phyloP scores from a whole-genome alignment of 495 filamentous ascomycete species.

The Pyrenula aspistea region DNA sequence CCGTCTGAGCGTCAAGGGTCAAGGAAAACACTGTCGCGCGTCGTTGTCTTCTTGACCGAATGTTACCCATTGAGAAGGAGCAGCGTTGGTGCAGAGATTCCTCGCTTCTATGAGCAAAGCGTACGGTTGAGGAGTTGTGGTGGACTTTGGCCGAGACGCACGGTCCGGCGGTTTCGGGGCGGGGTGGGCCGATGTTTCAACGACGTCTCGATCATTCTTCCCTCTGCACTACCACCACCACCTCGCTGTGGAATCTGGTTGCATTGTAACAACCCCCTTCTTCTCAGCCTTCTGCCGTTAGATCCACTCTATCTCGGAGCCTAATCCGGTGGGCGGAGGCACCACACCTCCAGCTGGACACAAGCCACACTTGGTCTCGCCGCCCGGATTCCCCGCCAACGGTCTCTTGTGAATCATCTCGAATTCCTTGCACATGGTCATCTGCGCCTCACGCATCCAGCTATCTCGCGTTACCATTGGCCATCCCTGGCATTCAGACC shows the following conservation, averaged over 20 bases:
- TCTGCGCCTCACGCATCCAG: neutral
- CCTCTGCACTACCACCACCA: neutral
- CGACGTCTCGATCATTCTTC: neutral
- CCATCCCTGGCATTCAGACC: neutral
- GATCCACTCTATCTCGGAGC: neutral
- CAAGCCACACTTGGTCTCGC: neutral
- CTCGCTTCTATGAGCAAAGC: too few species aligned
- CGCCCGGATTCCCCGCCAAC: neutral
- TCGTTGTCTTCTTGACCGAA: too few species aligned
- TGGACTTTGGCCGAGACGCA: neutral
- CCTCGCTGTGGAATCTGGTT: too few species aligned
- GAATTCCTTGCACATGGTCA: neutral
- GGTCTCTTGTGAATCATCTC: neutral
- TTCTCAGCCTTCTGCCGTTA: neutral
- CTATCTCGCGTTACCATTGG: neutral
- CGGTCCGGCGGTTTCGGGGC: neutral
- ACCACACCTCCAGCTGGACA: neutral
- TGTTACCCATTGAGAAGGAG: too few species aligned
- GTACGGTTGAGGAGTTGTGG: neutral
- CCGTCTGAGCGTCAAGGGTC: too few species aligned
- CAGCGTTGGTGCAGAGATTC: too few species aligned
- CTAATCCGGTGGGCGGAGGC: neutral
- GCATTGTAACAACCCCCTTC: neutral
- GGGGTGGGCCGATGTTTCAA: neutral
- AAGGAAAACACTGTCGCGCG: too few species aligned